A percentile compares a stretch with the other conserved stretches of the same genome.
These are phyloP conservation scores for Choiromyces venosus DNA, from an alignment of 495 filamentous ascomycete genomes.

Conservation along the genomic window DNA sequence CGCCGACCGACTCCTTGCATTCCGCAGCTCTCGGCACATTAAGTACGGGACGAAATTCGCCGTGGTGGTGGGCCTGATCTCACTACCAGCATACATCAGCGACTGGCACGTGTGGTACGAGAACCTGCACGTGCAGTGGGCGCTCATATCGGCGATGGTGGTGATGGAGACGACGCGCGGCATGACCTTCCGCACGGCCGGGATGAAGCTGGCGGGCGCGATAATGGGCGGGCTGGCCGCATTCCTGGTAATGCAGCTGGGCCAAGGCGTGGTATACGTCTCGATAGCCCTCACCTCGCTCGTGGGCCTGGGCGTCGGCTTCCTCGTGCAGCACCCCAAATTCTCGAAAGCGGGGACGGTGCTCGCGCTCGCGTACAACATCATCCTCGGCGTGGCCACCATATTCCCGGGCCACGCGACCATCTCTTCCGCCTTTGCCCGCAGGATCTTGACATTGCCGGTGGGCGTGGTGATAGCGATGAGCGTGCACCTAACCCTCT, in stretches of 20 bases:
- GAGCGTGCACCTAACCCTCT: conserved; percentile 35
- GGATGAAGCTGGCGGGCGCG: conserved; percentile 39
- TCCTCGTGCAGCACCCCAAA: conserved; percentile 25
- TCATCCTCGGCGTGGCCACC: conserved; percentile 40
- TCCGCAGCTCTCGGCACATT: conserved; percentile 37
- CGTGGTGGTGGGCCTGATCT: conserved; percentile 38
- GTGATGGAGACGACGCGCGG: conserved; percentile 42
- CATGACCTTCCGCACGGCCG: conserved; percentile 41
- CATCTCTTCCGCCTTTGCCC: conserved; percentile 27
- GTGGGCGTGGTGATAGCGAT: conserved; percentile 36
- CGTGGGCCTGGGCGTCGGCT: conserved; percentile 33
- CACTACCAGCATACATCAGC: conserved; percentile 34
- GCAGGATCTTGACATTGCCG: conserved; percentile 37
- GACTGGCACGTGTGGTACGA: conserved; percentile 39
- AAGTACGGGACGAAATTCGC: conserved; percentile 40
- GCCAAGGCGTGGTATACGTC: conserved; percentile 14
- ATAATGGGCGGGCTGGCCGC: conserved; percentile 30
- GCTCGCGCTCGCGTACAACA: conserved; percentile 38
- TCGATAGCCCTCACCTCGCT: conserved; percentile 28
- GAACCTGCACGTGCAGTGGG: conserved; percentile 35
- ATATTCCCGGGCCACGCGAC: conserved; percentile 31
- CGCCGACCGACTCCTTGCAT: conserved; percentile 22
- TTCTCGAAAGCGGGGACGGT: conserved; percentile 37
- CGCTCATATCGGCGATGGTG: conserved; percentile 40
- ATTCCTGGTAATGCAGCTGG: conserved; percentile 32